Evolutionary conservation across 2,329 filamentous ascomycete species (phyloP), one percentile per base, ranked within the genome.

Genomic region (Erysiphe pisi): DNA sequence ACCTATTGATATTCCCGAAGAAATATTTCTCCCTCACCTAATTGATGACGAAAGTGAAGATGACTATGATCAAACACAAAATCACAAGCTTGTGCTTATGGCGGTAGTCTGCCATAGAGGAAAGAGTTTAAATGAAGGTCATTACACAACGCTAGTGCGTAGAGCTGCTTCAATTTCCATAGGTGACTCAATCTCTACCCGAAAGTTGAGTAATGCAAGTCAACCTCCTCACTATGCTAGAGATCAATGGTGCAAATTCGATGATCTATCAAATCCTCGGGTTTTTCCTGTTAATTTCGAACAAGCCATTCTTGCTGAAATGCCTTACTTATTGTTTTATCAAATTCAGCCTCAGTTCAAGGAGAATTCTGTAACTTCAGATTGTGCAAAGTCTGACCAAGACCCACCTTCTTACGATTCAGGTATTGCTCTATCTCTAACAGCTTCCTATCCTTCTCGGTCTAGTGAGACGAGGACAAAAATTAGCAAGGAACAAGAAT

Each of bases 261-360:
- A 99, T 81, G 95, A 99, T 82, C 85, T 98, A n/a, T 82, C 82
- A 0, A 84, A 88, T 85, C 87, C 52, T 86, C 88, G 94, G 40
- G 91, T 98, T 3, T 86, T 86, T 0, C 86, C 91, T 77, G 89
- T 97, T 89, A 91, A 97, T 79, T 88, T 90, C 80, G 90, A 92
- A 78, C 84, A 90, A 79, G 90, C 92, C 0, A 84, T 98, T 75
- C 90, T 89, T 79, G 87, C 91, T n/a, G 94, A 97, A 82, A 96
- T 93, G 82, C 94, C 95, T 0, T 98, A 98, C 82, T 87, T 98
- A 9, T 85, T 99, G 0, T 98, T 98, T 83, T 99, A 97, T 81
- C 94, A 97, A 82, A 92, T 98, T 61, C 88, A 96, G 45, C 94
- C 94, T 0, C 93, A 96, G 80, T 88, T 93, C 45, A 36, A 43